A percentile compares a stretch with the other conserved stretches of the same genome.
Evolutionary conservation across 768 basidiomycete genomes (phyloP).

Genomic region (Tricholoma furcatifolium): DNA sequence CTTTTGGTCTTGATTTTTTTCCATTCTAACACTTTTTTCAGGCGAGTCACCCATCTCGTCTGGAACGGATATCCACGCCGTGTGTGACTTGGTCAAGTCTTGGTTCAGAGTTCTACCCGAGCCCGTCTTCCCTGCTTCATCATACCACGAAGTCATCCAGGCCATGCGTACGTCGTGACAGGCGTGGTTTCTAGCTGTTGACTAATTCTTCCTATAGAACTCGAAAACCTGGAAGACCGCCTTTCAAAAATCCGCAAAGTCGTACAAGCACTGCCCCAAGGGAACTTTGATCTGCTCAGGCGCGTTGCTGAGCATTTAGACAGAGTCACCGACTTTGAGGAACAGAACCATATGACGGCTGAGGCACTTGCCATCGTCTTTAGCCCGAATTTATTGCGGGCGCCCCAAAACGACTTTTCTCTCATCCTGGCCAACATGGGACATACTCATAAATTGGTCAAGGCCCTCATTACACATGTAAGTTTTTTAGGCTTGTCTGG

Average conservation of each 20-base stretch:
- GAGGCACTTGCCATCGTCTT: slow-evolving; percentile 85
- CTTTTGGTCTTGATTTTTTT: neutral
- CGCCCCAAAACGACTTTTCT: slow-evolving; percentile 76
- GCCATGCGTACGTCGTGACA: slow-evolving; percentile 57
- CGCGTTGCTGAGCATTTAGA: slow-evolving; percentile 85
- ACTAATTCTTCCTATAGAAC: slow-evolving; percentile 38
- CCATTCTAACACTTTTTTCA: slow-evolving; percentile 15
- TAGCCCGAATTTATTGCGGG: slow-evolving; percentile 76
- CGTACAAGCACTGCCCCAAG: slow-evolving; percentile 66
- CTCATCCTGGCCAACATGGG: slow-evolving; percentile 82
- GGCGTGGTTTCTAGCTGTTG: neutral
- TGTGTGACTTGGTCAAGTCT: slow-evolving; percentile 80
- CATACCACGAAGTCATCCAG: slow-evolving; percentile 68
- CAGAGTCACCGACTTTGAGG: slow-evolving; percentile 87
- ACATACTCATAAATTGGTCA: slow-evolving; percentile 70
- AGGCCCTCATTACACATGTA: slow-evolving; percentile 75
- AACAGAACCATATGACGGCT: slow-evolving; percentile 87
- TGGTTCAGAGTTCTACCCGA: slow-evolving; percentile 86
- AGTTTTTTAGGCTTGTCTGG: slow-evolving; percentile 22
- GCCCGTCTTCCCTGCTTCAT: slow-evolving; percentile 68
- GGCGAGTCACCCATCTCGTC: slow-evolving; percentile 61
- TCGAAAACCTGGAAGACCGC: slow-evolving; percentile 68
- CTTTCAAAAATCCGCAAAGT: slow-evolving; percentile 63
- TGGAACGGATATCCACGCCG: slow-evolving; percentile 74
- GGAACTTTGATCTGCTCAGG: slow-evolving; percentile 77